phyloP scores from a whole-genome alignment of 139 green algal species.

The Penium margaritaceum region DNA sequence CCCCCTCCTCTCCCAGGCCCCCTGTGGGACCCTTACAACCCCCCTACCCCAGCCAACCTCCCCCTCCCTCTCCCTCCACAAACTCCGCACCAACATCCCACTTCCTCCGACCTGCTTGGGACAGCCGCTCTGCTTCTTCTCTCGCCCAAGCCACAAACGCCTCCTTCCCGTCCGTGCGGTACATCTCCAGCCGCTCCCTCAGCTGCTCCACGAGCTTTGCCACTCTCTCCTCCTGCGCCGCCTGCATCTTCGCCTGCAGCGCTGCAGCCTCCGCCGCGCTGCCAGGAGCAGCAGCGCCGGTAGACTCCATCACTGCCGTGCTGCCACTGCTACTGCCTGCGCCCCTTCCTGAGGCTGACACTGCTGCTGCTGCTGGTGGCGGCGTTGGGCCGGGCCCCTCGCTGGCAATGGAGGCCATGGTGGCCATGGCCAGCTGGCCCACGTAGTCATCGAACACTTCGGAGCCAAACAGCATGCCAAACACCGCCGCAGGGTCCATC shows the following conservation, averaged over 20 bases:
- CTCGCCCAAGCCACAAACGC: conserved; percentile 24
- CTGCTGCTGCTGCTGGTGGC: background rate
- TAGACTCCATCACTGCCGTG: background rate
- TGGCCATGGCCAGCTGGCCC: conserved; percentile 51
- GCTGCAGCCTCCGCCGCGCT: background rate
- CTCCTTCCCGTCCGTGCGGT: conserved; percentile 20
- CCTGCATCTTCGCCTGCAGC: conserved; percentile 31
- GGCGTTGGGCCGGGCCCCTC: conserved; percentile 27
- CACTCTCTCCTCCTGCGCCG: conserved; percentile 16
- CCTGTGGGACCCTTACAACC: too few relatives aligned
- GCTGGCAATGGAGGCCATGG: conserved; percentile 26
- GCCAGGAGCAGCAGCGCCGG: background rate
- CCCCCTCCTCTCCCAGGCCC: too few relatives aligned
- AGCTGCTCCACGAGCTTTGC: conserved; percentile 27
- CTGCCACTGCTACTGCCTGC: background rate
- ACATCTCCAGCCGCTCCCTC: conserved; percentile 18
- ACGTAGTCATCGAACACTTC: conserved; percentile 56
- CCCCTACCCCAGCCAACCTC: too few relatives aligned
- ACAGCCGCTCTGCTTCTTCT: conserved; percentile 24
- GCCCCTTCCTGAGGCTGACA: background rate
- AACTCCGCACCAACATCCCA: background rate
- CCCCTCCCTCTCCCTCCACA: too few relatives aligned
- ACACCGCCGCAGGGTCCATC: conserved; percentile 51
- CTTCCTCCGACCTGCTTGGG: conserved; percentile 13
- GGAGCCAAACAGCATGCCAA: conserved; percentile 53